These are phyloP conservation scores for Aquanectria penicillioides DNA, from an alignment of 2,329 filamentous ascomycete species.

Conservation along the genomic window DNA sequence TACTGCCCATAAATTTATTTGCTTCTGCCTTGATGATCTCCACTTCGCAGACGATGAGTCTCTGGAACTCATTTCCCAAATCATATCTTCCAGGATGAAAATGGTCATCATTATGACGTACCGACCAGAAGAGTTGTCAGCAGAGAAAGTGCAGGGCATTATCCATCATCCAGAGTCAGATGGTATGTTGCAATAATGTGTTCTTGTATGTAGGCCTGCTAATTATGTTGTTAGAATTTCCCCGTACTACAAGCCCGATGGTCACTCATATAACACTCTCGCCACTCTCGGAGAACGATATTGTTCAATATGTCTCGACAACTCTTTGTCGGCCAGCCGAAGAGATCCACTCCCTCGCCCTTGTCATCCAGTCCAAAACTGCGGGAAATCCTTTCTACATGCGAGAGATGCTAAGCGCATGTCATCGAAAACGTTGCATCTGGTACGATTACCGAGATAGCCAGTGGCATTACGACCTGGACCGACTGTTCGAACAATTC, in stretches of 20 bases:
- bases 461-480: conserved; percentile 86
- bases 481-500: conserved; percentile 87
- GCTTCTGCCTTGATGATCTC: conserved; percentile 87
- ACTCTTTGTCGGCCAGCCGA: conserved; percentile 80
- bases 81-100: conserved; percentile 80
- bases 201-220: conserved; percentile 23
- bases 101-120: conserved; percentile 86
- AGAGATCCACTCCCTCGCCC: conserved; percentile 79
- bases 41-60: conserved; percentile 92
- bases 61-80: conserved; percentile 82
- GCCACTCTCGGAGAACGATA: conserved; percentile 81
- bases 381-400: conserved; percentile 92
- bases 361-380: conserved; percentile 90
- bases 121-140: conserved; percentile 71
- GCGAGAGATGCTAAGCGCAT: conserved; percentile 88
- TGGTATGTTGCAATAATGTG: conserved; percentile 46
- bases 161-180: conserved; percentile 65
- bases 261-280: conserved; percentile 77
- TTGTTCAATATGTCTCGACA: conserved; percentile 82
- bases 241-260: conserved; percentile 60
- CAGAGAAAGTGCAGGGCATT: conserved; percentile 64
- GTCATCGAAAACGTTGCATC: conserved; percentile 86
- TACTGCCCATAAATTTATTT: conserved; percentile 85
- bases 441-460: conserved; percentile 90
- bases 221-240: conserved; percentile 49